Conservation (phyloP, 331 rosid genomes). For the Quercus phellos region DNA sequence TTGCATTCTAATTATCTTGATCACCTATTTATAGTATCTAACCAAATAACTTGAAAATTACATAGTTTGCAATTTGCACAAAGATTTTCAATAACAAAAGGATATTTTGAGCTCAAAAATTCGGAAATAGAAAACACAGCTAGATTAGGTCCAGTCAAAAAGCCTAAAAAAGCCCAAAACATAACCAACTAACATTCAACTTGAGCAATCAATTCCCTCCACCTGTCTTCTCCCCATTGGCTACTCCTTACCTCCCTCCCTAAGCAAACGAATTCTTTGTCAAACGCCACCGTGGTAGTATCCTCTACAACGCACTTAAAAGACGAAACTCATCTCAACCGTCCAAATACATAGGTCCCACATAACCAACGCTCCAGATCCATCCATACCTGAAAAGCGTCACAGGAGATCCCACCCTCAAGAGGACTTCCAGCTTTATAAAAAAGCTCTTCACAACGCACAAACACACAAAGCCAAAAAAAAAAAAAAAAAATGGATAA, state of each 20-base stretch:
- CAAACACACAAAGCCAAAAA: background rate
- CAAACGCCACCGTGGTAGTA: background rate
- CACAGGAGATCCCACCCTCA: background rate
- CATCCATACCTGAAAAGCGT: rapidly evolving
- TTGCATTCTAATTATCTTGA: too few relatives aligned
- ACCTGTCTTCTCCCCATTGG: slow-evolving; percentile 9
- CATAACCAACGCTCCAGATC: rapidly evolving
- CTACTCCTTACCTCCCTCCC: background rate
- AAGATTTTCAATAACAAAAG: too few relatives aligned
- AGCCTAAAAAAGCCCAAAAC: slow-evolving; percentile 8
- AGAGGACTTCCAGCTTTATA: background rate
- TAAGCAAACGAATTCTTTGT: slow-evolving; percentile 23
- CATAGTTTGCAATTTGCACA: too few relatives aligned
- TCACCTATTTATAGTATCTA: too few relatives aligned
- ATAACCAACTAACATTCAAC: slow-evolving; percentile 31
- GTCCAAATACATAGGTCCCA: rapidly evolving
- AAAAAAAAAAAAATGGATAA: slow-evolving; percentile 27
- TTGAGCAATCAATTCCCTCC: background rate
- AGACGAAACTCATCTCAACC: background rate
- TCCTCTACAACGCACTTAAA: background rate
- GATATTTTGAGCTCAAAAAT: too few relatives aligned
- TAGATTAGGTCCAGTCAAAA: too few relatives aligned
- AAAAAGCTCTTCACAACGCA: background rate
- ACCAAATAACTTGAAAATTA: too few relatives aligned
- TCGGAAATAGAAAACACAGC: too few relatives aligned